These are phyloP conservation scores for Eucalyptus pumila DNA, from an alignment of 345 rosid species.

Conservation along the genomic window DNA sequence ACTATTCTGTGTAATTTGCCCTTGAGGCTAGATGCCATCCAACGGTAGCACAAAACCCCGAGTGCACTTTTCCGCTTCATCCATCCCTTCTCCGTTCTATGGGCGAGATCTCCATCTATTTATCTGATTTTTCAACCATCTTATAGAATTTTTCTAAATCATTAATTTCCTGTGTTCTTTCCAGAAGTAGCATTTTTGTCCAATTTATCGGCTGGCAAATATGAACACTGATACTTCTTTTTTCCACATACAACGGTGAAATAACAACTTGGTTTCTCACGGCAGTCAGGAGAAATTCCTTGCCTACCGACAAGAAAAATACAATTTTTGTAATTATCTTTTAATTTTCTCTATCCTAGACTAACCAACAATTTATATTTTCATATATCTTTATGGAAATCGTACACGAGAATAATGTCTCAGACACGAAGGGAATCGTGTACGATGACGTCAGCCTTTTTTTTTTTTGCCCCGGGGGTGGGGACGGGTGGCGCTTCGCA, in stretches of 20 bases:
- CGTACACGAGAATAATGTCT: background rate
- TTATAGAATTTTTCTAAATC: background rate
- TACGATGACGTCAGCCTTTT: background rate
- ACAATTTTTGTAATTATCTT: background rate
- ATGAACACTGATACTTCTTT: background rate
- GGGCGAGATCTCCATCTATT: background rate
- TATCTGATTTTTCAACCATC: background rate
- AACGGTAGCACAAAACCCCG: background rate
- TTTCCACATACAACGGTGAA: background rate
- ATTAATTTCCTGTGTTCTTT: background rate
- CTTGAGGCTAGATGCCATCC: background rate
- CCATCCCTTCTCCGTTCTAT: background rate
- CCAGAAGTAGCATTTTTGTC: background rate
- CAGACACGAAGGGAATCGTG: background rate
- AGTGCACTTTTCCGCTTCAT: background rate
- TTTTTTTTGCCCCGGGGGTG: rapidly evolving
- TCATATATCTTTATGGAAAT: background rate
- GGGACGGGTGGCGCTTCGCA: background rate
- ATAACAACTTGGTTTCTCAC: too few relatives aligned
- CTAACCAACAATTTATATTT: background rate
- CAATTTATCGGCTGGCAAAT: background rate
- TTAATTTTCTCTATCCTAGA: background rate
- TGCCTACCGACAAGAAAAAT: background rate
- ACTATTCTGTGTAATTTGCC: background rate
- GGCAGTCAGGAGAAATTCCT: background rate